Percentiles rank a stretch among this genome's conserved stretches.
Evolutionary conservation across 2,329 filamentous ascomycete genomes (phyloP).

Genomic region (Pseudogymnoascus sp.): DNA sequence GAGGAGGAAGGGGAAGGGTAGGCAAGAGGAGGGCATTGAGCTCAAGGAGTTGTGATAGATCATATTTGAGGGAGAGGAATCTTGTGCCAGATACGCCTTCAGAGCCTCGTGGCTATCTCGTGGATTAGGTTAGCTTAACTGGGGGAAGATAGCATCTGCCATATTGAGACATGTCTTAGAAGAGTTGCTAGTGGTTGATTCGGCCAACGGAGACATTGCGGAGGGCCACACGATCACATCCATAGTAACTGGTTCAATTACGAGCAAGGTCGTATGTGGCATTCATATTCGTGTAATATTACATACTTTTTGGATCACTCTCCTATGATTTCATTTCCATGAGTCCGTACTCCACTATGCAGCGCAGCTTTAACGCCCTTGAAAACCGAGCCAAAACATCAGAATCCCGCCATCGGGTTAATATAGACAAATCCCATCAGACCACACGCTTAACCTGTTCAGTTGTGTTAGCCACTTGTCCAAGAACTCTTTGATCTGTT

Average conservation of each 20-base stretch:
- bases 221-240: neutral
- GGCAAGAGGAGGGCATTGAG: neutral
- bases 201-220: neutral
- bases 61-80: neutral
- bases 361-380: constrained; percentile 10
- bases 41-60: constrained; percentile 2
- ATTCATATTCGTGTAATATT: constrained; percentile 11
- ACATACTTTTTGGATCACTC: constrained; percentile 1
- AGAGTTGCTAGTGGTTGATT: neutral
- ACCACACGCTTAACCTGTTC: constrained; percentile 10
- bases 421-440: constrained; percentile 4
- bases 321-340: constrained; percentile 11
- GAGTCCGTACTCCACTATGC: constrained; percentile 10
- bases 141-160: neutral
- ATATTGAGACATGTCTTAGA: neutral
- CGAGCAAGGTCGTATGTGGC: neutral
- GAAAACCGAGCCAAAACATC: constrained; percentile 5
- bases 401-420: neutral
- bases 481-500: neutral
- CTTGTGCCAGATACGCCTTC: neutral
- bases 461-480: neutral
- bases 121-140: neutral
- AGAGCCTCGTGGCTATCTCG: neutral
- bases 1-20: constrained; percentile 14
- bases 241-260: neutral